Evolutionary conservation across 1,139 yeast genomes (phyloP).

Genomic region (Suhomyces bokatorum): DNA sequence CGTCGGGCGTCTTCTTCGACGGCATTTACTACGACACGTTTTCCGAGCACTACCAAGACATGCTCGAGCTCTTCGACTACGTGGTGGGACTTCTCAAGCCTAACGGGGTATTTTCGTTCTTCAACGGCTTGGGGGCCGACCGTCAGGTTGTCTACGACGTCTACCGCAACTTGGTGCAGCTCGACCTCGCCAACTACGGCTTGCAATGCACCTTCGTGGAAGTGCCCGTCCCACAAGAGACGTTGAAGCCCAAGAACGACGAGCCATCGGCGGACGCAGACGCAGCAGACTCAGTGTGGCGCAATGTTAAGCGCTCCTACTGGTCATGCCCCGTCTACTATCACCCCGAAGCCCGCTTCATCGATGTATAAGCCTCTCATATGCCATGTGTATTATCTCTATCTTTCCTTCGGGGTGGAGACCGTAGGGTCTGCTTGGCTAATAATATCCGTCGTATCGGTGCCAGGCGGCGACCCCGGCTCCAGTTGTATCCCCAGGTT

Average conservation of each 20-base stretch:
- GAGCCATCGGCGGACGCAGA: background rate
- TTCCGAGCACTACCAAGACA: slow-evolving; percentile 81
- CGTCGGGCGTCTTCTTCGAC: slow-evolving; percentile 72
- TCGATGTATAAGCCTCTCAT: slow-evolving; percentile 22
- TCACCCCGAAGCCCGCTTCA: slow-evolving; percentile 61
- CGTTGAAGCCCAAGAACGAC: slow-evolving; percentile 18
- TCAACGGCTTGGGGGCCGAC: slow-evolving; percentile 97
- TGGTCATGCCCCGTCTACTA: slow-evolving; percentile 72
- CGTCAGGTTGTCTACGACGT: slow-evolving; percentile 87
- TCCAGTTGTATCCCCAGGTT: too few species aligned
- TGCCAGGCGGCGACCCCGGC: too few species aligned
- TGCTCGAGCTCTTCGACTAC: slow-evolving; percentile 80
- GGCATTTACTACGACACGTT: slow-evolving; percentile 94
- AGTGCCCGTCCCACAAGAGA: slow-evolving; percentile 41
- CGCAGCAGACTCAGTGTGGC: slow-evolving; percentile 49
- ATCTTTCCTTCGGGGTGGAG: too few species aligned
- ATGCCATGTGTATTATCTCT: slow-evolving; percentile 1
- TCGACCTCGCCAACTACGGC: slow-evolving; percentile 82
- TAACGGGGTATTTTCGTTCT: slow-evolving; percentile 80
- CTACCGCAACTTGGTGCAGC: slow-evolving; percentile 75
- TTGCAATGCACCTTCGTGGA: slow-evolving; percentile 55
- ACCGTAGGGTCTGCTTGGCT: background rate
- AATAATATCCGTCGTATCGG: background rate
- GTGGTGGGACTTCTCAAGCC: slow-evolving; percentile 83
- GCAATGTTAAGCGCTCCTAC: slow-evolving; percentile 67